Conservation (phyloP, 768 basidiomycete genomes). For the Dacryopinax primogenitus region DNA sequence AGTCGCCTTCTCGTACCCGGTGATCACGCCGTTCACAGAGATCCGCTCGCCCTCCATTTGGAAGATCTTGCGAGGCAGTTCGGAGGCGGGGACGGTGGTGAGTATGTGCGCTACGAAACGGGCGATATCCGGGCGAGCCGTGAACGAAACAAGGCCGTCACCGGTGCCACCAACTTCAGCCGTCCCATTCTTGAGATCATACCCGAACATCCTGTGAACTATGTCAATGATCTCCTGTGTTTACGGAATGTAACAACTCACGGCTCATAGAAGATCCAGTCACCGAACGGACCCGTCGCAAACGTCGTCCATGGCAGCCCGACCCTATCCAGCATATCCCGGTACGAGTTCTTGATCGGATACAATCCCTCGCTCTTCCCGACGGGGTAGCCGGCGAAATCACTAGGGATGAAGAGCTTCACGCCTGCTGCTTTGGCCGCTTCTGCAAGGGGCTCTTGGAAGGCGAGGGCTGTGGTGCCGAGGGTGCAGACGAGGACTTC, state of each 20-base stretch:
- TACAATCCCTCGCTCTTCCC: not conserved
- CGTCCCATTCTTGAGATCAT: slow-evolving; percentile 16
- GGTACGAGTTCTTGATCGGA: not conserved
- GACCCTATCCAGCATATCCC: not conserved
- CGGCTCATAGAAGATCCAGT: slow-evolving; percentile 11
- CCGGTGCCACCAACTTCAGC: slow-evolving; percentile 17
- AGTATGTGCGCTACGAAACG: slow-evolving; percentile 18
- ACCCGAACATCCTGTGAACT: slow-evolving; percentile 5
- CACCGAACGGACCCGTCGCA: slow-evolving; percentile 14
- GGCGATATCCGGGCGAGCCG: slow-evolving; percentile 18
- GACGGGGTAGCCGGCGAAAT: not conserved
- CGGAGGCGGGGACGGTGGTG: slow-evolving; percentile 12
- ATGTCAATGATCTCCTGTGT: not conserved
- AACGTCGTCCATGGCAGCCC: slow-evolving; percentile 17
- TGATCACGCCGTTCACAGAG: slow-evolving; percentile 16
- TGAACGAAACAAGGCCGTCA: slow-evolving; percentile 13
- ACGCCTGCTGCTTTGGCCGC: slow-evolving; percentile 25
- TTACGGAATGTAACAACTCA: not conserved
- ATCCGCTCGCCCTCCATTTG: not conserved
- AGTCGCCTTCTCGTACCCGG: slow-evolving; percentile 10
- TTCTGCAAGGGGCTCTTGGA: slow-evolving; percentile 22
- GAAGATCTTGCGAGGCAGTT: slow-evolving; percentile 8
- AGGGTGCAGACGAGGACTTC: slow-evolving; percentile 23
- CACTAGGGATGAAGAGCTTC: slow-evolving; percentile 25
- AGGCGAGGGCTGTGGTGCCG: slow-evolving; percentile 17